These are phyloP conservation scores for Excoecaria cochinchinensis DNA, from an alignment of 345 rosid genomes.

Conservation along the genomic window DNA sequence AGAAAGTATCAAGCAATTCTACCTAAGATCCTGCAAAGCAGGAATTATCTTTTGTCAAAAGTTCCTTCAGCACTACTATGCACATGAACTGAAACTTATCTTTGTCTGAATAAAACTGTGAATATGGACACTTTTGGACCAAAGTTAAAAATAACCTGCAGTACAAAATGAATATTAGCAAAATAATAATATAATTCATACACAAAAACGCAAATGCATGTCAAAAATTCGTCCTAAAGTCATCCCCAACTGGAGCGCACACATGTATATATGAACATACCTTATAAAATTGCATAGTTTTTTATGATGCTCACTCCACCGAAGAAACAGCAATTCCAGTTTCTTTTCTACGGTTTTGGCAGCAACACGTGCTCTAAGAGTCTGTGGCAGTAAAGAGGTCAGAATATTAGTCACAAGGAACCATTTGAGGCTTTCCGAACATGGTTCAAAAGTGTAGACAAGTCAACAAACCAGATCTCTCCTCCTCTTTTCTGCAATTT, in stretches of 20 bases:
- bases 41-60: conserved; percentile 30
- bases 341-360: conserved; percentile 97
- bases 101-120: conserved; percentile 89
- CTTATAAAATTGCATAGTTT: conserved; percentile 93
- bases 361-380: conserved; percentile 88
- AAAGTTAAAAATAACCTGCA: conserved; percentile 98
- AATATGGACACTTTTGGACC: conserved; percentile 99
- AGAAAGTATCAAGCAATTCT: conserved; percentile 26
- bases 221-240: no score
- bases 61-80: conserved; percentile 53
- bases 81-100: conserved; percentile 93
- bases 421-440: background rate
- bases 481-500: conserved; percentile 72
- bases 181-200: conserved; percentile 14
- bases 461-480: conserved; percentile 78
- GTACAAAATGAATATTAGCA: conserved; percentile 11
- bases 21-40: conserved; percentile 38
- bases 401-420: background rate
- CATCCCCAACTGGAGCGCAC: no score
- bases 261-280: conserved; percentile 21
- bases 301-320: conserved; percentile 91
- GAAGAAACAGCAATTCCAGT: conserved; percentile 91
- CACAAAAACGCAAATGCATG: background rate
- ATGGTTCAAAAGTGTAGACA: background rate
- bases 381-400: conserved; percentile 36